phyloP scores from a whole-genome alignment of 176 grass and related monocot species.

The Microstegium vimineum region DNA sequence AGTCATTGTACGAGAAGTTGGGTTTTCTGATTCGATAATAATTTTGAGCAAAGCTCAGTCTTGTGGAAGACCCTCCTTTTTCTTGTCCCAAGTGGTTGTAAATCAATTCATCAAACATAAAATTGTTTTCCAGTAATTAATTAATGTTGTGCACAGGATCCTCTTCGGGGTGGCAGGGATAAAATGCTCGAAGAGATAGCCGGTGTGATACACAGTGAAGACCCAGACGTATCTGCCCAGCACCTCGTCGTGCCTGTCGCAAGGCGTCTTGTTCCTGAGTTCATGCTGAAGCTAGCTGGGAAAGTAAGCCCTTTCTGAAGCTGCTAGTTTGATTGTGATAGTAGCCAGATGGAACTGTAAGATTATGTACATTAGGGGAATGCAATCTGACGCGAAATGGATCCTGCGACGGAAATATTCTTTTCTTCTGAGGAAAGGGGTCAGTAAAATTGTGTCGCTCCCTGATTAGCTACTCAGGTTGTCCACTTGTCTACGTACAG shows the following conservation, averaged over 20 bases:
- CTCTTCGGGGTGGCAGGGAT: constrained; percentile 85
- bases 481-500: too few species aligned
- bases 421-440: neutral
- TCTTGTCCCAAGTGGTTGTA: neutral
- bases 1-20: neutral
- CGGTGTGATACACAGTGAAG: constrained; percentile 40
- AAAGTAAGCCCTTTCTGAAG: constrained; percentile 86
- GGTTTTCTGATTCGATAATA: neutral
- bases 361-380: neutral
- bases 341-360: neutral
- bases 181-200: constrained; percentile 78
- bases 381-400: neutral
- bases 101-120: neutral
- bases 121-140: constrained; percentile 1
- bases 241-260: constrained; percentile 43
- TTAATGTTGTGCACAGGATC: constrained; percentile 57
- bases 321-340: neutral
- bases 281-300: constrained; percentile 70
- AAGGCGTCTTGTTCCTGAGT: constrained; percentile 88
- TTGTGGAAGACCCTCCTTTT: neutral
- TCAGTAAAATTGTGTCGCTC: neutral
- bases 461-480: too few species aligned
- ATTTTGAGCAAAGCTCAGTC: neutral
- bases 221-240: constrained; percentile 17
- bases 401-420: neutral